Evolutionary conservation across 1,284 basidiomycete species (phyloP), one percentile per base, ranked within the genome.

Genomic region (Rhodotorula sp.): DNA sequence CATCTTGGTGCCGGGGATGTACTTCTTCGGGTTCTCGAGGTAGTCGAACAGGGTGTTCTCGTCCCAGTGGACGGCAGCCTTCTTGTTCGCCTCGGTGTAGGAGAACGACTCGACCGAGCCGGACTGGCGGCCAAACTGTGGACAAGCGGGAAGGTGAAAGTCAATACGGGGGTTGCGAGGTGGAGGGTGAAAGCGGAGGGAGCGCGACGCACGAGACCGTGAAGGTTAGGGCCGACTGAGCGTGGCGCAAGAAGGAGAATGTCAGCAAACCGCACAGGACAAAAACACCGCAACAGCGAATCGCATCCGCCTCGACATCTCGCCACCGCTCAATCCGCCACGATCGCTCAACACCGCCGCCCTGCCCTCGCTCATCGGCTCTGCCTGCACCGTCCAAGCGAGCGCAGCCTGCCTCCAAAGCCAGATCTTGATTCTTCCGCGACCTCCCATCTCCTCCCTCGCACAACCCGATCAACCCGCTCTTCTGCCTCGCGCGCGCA

Each of bases 31-130:
- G 62, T 54, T 55, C 54, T 79, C 80, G 69, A 94, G 87, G 83
- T 94, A 94, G 72, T 94, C 92, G 79, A 93, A 95, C 44, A 95
- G 85, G n/a, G 91, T 93, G n/a, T 87, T 63, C 81, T 91, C 88
- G 48, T 84, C 81, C 90, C 96, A 99, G 56, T 83, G 84, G 73
- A 99, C 85, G 69, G 89, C 94, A 86, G 96, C 97, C 86, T 92
- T 96, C 73, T 95, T 84, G 84, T 99, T 99, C 79, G 95, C 95
- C 70, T 91, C 87, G 64, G 94, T 95, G 86, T 69, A 76, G 37
- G 88, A 88, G 88, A 86, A 99, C 70, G 89, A 89, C 44, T 89
- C 87, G 54, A 85, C 91, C 78, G 91, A 88, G 69, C 96, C 95
- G 54, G 91, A 89, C 82, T 94, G 89, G 77, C 94, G 92, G 73